phyloP scores from a whole-genome alignment of 164 flowering plant genomes.

The Houttuynia cordata region DNA sequence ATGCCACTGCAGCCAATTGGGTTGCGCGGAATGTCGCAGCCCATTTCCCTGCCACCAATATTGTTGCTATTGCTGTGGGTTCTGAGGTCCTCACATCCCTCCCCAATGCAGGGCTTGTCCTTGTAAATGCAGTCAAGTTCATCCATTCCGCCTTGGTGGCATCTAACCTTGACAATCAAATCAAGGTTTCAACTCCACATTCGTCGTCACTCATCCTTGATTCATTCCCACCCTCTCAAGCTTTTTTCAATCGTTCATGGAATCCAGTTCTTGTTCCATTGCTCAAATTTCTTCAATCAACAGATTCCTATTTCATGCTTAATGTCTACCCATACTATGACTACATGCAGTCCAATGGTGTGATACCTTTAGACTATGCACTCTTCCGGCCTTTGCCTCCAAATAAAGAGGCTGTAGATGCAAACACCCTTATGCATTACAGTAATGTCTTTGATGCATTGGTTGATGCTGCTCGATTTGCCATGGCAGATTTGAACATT shows the following conservation, averaged over 20 bases:
- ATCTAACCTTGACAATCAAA: slow-evolving; percentile 49
- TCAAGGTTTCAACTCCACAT: slow-evolving; percentile 73
- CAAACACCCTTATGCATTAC: slow-evolving; percentile 75
- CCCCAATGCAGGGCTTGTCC: slow-evolving; percentile 75
- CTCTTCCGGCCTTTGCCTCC: slow-evolving; percentile 73
- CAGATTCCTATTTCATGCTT: slow-evolving; percentile 70
- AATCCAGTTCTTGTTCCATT: slow-evolving; percentile 54
- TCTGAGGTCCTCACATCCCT: slow-evolving; percentile 67
- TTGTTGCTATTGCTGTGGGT: slow-evolving; percentile 77
- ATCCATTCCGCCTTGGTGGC: slow-evolving; percentile 75
- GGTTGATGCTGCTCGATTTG: slow-evolving; percentile 34
- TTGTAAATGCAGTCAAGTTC: slow-evolving; percentile 56
- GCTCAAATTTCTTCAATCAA: slow-evolving; percentile 62
- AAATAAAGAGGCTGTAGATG: slow-evolving; percentile 78
- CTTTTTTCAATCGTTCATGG: slow-evolving; percentile 75
- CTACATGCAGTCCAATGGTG: slow-evolving; percentile 67
- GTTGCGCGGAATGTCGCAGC: slow-evolving; percentile 62
- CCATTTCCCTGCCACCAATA: slow-evolving; percentile 69
- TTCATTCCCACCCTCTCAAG: slow-evolving; percentile 86
- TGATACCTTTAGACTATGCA: slow-evolving; percentile 72
- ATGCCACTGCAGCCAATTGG: slow-evolving; percentile 89
- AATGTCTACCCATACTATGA: slow-evolving; percentile 21
- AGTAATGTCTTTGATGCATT: slow-evolving; percentile 57
- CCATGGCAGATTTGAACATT: slow-evolving; percentile 63
- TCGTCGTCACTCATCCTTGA: slow-evolving; percentile 74